phyloP scores from a whole-genome alignment of 192 early-diverging fungal genomes.

The Backusella mclennaniae region DNA sequence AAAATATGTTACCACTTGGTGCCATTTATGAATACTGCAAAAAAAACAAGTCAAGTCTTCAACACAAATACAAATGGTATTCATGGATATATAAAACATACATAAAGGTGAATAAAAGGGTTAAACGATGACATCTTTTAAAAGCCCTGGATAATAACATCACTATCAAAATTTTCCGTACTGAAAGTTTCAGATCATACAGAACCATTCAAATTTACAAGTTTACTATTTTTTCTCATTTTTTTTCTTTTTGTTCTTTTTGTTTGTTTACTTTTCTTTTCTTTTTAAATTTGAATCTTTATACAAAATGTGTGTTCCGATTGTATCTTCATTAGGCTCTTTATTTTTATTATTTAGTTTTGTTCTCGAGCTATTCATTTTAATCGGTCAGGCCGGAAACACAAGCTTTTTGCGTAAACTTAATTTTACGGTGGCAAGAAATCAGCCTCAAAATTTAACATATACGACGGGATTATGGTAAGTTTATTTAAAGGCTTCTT shows the following conservation, averaged over 20 bases:
- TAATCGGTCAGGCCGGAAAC: constrained; percentile 5
- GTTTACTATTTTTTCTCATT: background rate
- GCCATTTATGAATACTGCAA: background rate
- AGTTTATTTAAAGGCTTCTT: background rate
- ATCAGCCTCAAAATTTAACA: background rate
- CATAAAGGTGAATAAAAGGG: background rate
- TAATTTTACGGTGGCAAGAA: background rate
- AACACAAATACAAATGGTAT: background rate
- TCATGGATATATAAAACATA: background rate
- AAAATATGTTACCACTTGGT: background rate
- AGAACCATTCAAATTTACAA: constrained; percentile 1
- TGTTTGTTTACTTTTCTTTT: background rate
- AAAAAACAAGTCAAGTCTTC: background rate
- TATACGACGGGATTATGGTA: constrained; percentile 2
- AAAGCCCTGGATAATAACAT: background rate
- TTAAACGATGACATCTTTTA: background rate
- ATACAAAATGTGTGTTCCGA: background rate
- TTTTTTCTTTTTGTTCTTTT: background rate
- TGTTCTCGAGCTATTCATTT: constrained; percentile 10
- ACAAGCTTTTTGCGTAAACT: background rate
- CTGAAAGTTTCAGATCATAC: constrained; percentile 1
- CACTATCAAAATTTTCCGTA: background rate
- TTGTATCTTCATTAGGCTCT: background rate
- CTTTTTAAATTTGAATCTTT: background rate
- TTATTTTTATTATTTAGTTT: constrained; percentile 9